Base-by-base conservation (phyloP, 176 grass and related monocot genomes). In the maize (Zea mays) region DNA sequence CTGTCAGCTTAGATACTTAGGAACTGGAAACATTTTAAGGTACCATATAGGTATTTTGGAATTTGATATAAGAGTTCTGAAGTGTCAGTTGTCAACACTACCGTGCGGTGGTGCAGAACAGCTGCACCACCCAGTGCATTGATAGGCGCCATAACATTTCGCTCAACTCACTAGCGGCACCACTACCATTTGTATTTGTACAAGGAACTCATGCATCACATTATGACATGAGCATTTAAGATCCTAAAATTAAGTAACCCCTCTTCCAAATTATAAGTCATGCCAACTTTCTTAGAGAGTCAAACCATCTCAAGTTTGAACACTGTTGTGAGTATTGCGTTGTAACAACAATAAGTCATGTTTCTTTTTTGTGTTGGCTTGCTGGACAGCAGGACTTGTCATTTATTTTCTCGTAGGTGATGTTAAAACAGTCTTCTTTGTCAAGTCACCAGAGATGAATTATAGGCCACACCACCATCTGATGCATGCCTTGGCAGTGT, bases 171-270 rank as follows among this genome's bases (percentile, higher is more conserved):
- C 35, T 65, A 66, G 38, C 17, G 3, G 8, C 19, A 42, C 58
- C 17, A 8, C 11, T 86, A 61, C 5, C 17, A 55, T 56, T 86
- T 86, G 57, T 51, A 21, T 4, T 43, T 21, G 14, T 59, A 9
- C 36, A 19, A 45, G 34, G 14, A 51, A 51, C 16, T 79, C 8
- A 38, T 3, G 13, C 55, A 44, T 45, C 41, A 73, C 7, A 19
- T 37, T 62, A 16, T 52, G 40, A 73, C 8, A 36, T 62, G 11
- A 41, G 55, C 51, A 62, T 9, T 68, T 21, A 74, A 44, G 35
- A 46, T 54, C 16, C 21, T 68, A 51, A 20, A 20, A 73, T 73
- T 35, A 19, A 62, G 51, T 82, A 37, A 78, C n/a, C n/a, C n/a
- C n/a, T n/a, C n/a, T 38, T 4, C 37, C 37, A 38, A 38, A 38